Base-by-base conservation (phyloP, 2,329 filamentous ascomycete species). In the Calonectria hawksworthii region DNA sequence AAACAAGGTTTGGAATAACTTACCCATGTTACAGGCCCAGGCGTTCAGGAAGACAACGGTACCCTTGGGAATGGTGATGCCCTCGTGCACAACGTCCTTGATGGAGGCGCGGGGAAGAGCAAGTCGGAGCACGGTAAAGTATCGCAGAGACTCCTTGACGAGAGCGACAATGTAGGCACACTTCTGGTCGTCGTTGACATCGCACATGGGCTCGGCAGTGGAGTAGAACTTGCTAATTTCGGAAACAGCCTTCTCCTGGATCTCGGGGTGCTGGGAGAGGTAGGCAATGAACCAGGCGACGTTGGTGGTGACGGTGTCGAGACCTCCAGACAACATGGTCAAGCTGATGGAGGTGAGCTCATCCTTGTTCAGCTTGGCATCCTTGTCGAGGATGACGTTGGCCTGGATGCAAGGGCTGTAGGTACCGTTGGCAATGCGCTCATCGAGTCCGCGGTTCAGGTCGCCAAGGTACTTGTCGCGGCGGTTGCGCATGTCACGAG, bases 21-120 rank as follows among this genome's bases (percentile, higher is more conserved):
- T 84, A 91, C 91, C 91, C 90, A 92, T 93, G 75, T 94, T 93
- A 79, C 92, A 93, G 3, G 92, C 92, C 92, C 92, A 93, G 0
- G 91, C 90, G 73, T 94, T 94, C 32, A 94, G 84, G 81, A 93
- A 94, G 44, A 93, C 87, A 0, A 93, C 90, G 1, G 91, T 93
- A 0, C 91, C 92, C 56, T 90, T 89, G 1, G 92, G 92, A 51
- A 94, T 92, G 8, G 88, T 81, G 38, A 88, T 87, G 23, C 89
- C 91, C 13, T 92, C 83, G 73, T 93, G 93, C 0, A 85, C 83
- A 3, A 94, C 86, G 68, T 93, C 91, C 76, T 89, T 90, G 70
- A 92, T 89, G 0, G 92, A 92, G 0, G 89, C 90, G 13, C 92
- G 88, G 1, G 92, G 92, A 1, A 94, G 87, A 3, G 90, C 90